A percentile compares a stretch with the other conserved stretches of the same genome.
phyloP scores from a whole-genome alignment of 75 land plant genomes.

The Cupressus sempervirens region DNA sequence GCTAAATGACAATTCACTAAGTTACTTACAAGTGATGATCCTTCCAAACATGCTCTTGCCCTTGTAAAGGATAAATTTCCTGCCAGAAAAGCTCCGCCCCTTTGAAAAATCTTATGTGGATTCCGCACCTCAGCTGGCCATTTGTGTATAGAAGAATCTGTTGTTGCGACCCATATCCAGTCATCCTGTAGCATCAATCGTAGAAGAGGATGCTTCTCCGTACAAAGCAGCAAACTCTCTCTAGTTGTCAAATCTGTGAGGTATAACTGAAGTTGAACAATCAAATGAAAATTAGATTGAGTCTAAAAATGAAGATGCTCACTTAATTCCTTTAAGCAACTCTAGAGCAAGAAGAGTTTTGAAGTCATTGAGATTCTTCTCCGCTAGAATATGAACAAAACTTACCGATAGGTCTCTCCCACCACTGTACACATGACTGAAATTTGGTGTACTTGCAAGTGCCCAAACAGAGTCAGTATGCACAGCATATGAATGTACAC shows the following conservation, averaged over 20 bases:
- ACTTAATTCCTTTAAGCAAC: neutral
- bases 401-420: conserved; percentile 91
- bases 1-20: neutral
- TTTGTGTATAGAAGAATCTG: conserved; percentile 80
- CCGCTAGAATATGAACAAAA: conserved; percentile 6
- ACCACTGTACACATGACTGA: conserved; percentile 96
- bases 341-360: neutral
- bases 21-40: conserved; percentile 77
- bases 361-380: neutral
- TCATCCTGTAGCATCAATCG: conserved; percentile 86
- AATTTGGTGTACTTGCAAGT: conserved; percentile 90
- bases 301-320: neutral
- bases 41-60: conserved; percentile 89
- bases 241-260: conserved; percentile 85
- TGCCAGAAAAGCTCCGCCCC: conserved; percentile 89
- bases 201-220: conserved; percentile 70
- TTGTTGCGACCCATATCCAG: conserved; percentile 83
- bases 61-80: conserved; percentile 91
- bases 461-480: conserved; percentile 99
- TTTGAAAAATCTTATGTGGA: conserved; percentile 69
- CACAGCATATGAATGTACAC: conserved; percentile 98
- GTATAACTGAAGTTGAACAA: conserved; percentile 56
- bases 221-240: conserved; percentile 81
- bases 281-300: neutral
- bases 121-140: conserved; percentile 85